A percentile compares a stretch with the other conserved stretches of the same genome.
phyloP scores from a whole-genome alignment of 768 basidiomycete genomes.

The Trametes maxima region DNA sequence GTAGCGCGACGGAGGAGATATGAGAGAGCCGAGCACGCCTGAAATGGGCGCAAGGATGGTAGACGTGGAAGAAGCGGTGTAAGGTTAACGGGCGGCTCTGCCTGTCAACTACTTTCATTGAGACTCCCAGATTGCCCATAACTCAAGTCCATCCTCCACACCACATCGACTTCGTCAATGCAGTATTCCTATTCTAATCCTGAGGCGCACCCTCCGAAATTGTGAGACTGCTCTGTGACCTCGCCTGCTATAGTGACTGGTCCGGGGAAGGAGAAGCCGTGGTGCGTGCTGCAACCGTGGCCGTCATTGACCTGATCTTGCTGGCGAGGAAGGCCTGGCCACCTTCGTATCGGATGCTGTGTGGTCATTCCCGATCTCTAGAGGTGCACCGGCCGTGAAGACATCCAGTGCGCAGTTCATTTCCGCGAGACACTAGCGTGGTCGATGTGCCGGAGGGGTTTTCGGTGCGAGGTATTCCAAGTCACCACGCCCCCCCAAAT shows the following conservation, averaged over 20 bases:
- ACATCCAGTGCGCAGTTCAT: conserved; percentile 14
- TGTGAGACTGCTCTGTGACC: background rate
- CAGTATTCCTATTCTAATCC: too few relatives aligned
- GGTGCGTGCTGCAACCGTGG: conserved; percentile 1
- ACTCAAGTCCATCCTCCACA: background rate
- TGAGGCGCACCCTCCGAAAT: background rate
- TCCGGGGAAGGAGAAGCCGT: background rate
- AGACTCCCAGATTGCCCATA: background rate
- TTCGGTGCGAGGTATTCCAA: background rate
- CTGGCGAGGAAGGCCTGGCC: background rate
- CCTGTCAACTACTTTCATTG: background rate
- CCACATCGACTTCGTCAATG: background rate
- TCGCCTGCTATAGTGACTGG: background rate
- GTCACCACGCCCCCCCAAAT: background rate
- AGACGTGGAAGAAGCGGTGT: conserved; percentile 18
- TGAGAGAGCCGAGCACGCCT: background rate
- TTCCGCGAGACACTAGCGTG: conserved; percentile 14
- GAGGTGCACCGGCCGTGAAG: background rate
- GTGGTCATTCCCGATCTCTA: conserved; percentile 1
- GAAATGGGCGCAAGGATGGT: background rate
- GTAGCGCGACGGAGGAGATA: background rate
- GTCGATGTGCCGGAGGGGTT: background rate
- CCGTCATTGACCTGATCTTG: conserved; percentile 10
- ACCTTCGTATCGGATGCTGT: conserved; percentile 8
- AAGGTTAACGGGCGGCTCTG: conserved; percentile 9